These are phyloP conservation scores for Plasmodium knowlesi DNA, from an alignment of 169 alveolate genomes.

Conservation along the genomic window DNA sequence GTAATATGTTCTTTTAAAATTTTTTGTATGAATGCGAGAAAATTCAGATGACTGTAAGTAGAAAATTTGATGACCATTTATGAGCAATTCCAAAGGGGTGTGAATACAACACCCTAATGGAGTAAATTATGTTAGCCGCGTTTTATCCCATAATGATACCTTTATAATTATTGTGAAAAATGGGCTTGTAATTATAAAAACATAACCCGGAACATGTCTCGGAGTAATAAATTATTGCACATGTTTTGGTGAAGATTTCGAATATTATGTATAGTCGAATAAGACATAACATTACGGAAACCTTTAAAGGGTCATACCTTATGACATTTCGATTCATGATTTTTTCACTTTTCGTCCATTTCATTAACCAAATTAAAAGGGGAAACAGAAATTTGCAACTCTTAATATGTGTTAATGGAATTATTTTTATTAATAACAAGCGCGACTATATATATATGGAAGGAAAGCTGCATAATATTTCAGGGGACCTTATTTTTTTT, in stretches of 20 bases:
- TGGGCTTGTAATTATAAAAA: neutral
- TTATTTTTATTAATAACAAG: neutral
- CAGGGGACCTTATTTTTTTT: neutral
- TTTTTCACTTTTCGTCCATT: neutral
- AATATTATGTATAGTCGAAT: neutral
- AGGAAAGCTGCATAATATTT: neutral
- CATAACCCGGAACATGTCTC: neutral
- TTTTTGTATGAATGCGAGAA: neutral
- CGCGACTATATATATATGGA: neutral
- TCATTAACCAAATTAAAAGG: neutral
- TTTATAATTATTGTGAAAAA: neutral
- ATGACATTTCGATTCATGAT: neutral
- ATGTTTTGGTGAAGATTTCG: neutral
- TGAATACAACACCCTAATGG: neutral
- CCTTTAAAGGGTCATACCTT: neutral
- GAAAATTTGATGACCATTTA: neutral
- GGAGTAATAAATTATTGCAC: neutral
- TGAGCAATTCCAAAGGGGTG: neutral
- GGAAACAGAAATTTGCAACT: too few relatives aligned
- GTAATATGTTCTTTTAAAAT: neutral
- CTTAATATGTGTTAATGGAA: neutral
- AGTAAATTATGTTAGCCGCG: neutral
- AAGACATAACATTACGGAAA: neutral
- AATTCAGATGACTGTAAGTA: neutral
- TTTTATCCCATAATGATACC: neutral